Evolutionary conservation across 225 moss, liverwort and hornwort genomes (phyloP), one percentile per base, ranked within the genome.

Genomic region (Sphagnum tenellum): DNA sequence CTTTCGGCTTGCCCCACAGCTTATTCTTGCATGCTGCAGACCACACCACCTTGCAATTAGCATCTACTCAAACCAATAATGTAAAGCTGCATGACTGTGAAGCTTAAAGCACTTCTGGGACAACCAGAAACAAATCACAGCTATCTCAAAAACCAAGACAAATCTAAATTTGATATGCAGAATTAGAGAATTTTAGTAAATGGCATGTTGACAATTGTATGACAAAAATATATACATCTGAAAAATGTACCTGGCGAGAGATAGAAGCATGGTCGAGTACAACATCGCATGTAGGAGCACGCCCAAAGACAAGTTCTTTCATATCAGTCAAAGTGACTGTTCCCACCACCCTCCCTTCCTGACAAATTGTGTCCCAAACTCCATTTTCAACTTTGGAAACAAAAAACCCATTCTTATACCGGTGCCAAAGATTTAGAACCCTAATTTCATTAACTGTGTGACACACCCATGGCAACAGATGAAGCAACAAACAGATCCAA

Each of bases 241-340:
- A 57, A 57, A 59, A 69, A 49, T 3, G 11, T 5, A 81, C 81
- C 81, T 73, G 77, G 29, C 81, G 81, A 62, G 81, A 82, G 56
- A 78, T 75, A 60, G 81, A 82, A 3, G 75, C 70, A 56, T 82
- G 81, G 67, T 82, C 81, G 48, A 82, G 75, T 7, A 82, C 72
- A 64, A 82, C 66, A 72, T 78, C 60, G 49, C 81, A 82, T 59
- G 67, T 78, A 64, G 74, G 29, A 49, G 69, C 78, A 56, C 81
- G 81, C 51, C 81, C 81, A 62, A 74, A 77, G 5, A 73, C 71
- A 46, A 77, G 64, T 45, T 72, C 66, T 68, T 70, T 72, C 10
- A 54, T 71, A 49, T 75, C 61, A 52, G 75, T 14, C 62, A 82
- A 70, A 55, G 56, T 62, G 60, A 82, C 50, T n/a, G 72, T 74